Base-by-base conservation (phyloP, 2,329 filamentous ascomycete genomes). In the Sporothrix curviconia region DNA sequence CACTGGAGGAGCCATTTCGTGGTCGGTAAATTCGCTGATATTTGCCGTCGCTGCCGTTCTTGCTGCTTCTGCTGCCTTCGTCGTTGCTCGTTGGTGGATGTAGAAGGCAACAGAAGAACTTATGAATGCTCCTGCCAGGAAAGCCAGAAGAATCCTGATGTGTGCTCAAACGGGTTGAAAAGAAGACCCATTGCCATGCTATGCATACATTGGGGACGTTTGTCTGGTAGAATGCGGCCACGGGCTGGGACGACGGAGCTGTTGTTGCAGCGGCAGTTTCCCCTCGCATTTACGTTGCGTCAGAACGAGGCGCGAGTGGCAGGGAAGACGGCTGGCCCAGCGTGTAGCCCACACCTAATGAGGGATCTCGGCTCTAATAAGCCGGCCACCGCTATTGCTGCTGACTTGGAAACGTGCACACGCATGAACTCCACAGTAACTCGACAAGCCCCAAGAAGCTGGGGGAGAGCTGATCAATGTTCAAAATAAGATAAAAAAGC, bases 291-390 rank as follows among this genome's bases (percentile, higher is more conserved):
- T n/a, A n/a, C 28, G 17, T 32, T 44, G 25, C 30, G 44, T 47
- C 25, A 34, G 34, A 34, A 12, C 14, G n/a, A 36, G 30, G 46
- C 36, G 17, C 8, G 17, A n/a, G 24, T 17, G 30, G 28, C 19
- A n/a, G 9, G 17, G 30, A n/a, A 2, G 46, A 19, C 19, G 19
- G 7, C 30, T 34, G 11, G 3, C 11, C 22, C 34, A 17, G 46
- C 24, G 46, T 17, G 17, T 28, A 40, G 22, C 15, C 30, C 42
- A 25, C 40, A 8, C 40, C 25, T 6, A 46, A 43, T 55, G 36
- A 24, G 24, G 32, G 28, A 28, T 47, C 24, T 56, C 53, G 53
- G 53, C 43, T 32, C n/a, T 14, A 56, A 56, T 44, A 40, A 40
- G 42, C 53, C 53, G 53, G 52, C n/a, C 28, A 32, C 28, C n/a